Conservation (phyloP, 352 stramenopile genomes). For the Phytophthora syringae region DNA sequence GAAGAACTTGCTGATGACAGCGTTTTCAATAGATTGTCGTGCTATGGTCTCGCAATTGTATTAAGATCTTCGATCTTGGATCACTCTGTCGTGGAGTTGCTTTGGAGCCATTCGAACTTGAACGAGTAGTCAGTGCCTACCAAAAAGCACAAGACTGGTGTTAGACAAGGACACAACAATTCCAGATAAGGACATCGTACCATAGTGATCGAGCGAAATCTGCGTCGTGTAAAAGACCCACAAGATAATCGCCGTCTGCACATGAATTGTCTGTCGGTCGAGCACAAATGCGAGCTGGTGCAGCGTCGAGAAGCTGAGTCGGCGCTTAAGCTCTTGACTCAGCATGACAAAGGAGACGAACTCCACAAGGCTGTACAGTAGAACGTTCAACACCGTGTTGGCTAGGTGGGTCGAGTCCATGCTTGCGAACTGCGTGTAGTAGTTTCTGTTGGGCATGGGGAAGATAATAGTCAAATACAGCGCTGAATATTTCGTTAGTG, state of each 20-base stretch:
- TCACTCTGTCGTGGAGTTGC: neutral
- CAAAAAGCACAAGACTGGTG: neutral
- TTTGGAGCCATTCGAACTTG: neutral
- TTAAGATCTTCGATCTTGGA: too few species aligned
- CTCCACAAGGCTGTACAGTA: constrained; percentile 16
- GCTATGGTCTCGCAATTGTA: too few species aligned
- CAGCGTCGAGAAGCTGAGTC: constrained; percentile 14
- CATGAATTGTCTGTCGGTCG: constrained; percentile 18
- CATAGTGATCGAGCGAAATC: constrained; percentile 27
- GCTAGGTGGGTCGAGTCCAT: constrained; percentile 13
- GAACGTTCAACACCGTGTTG: constrained; percentile 15
- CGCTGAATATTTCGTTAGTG: neutral
- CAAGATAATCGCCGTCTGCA: constrained; percentile 24
- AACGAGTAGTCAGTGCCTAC: constrained; percentile 5
- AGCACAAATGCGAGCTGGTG: constrained; percentile 25
- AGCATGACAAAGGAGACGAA: constrained; percentile 4
- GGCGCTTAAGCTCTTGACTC: constrained; percentile 9
- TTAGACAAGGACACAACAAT: neutral
- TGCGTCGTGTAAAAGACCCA: constrained; percentile 39
- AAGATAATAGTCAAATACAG: constrained; percentile 33
- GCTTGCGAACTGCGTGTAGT: constrained; percentile 32
- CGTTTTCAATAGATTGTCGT: neutral
- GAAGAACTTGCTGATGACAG: neutral
- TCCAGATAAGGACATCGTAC: constrained; percentile 9
- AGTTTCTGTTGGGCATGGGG: constrained; percentile 33